Evolutionary conservation across 2,329 filamentous ascomycete species (phyloP).

Genomic region (Fusarium denticulatum): DNA sequence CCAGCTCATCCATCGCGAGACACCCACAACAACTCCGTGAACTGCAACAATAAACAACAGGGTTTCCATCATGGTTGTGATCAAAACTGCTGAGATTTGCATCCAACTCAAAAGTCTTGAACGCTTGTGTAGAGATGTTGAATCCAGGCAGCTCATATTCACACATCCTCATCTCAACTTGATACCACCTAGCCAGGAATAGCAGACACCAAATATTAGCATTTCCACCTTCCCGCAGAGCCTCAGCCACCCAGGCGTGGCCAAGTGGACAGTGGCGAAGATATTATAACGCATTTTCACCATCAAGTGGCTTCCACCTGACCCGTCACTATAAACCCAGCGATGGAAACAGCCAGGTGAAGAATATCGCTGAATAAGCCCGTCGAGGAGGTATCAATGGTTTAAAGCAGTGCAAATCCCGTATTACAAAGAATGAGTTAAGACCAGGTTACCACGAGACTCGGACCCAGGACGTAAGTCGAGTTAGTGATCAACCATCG

Average conservation of each 20-base stretch:
- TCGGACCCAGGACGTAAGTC: background rate
- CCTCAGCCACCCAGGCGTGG: slow-evolving; percentile 33
- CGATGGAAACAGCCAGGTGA: background rate
- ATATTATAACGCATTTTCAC: background rate
- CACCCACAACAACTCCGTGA: slow-evolving; percentile 7
- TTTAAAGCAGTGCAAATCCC: background rate
- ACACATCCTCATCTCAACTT: slow-evolving; percentile 26
- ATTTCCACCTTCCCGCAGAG: slow-evolving; percentile 33
- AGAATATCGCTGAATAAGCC: background rate
- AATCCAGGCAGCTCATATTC: slow-evolving; percentile 11
- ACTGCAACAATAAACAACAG: background rate
- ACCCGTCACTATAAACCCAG: background rate
- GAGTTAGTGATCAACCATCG: slow-evolving; percentile 3
- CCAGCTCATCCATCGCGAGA: slow-evolving; percentile 30
- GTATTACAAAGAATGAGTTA: too few species aligned
- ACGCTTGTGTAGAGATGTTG: background rate
- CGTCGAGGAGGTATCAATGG: background rate
- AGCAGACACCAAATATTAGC: slow-evolving; percentile 2
- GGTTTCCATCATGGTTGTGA: background rate
- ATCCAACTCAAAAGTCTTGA: background rate
- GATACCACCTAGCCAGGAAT: slow-evolving; percentile 27
- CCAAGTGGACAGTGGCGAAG: slow-evolving; percentile 33
- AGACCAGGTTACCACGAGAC: background rate
- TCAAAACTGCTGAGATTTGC: background rate
- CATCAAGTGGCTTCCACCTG: background rate